Percentiles rank a stretch among this genome's conserved stretches.
These are phyloP conservation scores for Colletotrichum sp. DNA, from an alignment of 2,329 filamentous ascomycete genomes.

Conservation along the genomic window DNA sequence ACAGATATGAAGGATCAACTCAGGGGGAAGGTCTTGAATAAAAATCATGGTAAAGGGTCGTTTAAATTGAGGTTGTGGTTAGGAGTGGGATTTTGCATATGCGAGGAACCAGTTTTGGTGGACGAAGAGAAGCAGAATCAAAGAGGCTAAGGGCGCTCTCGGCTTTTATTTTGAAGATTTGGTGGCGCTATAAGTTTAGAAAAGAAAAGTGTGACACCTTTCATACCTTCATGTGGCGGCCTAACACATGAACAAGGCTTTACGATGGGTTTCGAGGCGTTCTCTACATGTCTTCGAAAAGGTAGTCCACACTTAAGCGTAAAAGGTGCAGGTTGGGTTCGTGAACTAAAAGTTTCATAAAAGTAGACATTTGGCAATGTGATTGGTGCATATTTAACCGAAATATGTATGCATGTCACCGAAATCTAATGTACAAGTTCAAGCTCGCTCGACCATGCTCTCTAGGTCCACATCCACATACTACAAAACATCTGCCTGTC, in stretches of 20 bases:
- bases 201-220: neutral
- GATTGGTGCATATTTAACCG: neutral
- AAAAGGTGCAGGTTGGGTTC: neutral
- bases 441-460: neutral
- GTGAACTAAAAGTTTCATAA: rapidly evolving
- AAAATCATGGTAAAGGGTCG: neutral
- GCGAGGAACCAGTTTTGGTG: neutral
- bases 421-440: neutral
- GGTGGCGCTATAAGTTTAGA: neutral
- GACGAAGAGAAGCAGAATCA: neutral
- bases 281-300: neutral
- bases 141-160: neutral
- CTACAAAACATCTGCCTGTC: rapidly evolving
- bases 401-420: neutral
- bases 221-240: neutral
- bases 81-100: neutral
- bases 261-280: neutral
- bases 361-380: neutral
- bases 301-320: neutral
- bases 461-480: neutral
- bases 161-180: neutral
- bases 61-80: neutral
- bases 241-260: neutral
- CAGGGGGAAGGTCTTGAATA: neutral
- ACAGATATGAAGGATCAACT: neutral